Percentiles rank a stretch among this genome's conserved stretches.
Conservation (phyloP, 768 basidiomycete genomes). For the Kwoniella sp. region DNA sequence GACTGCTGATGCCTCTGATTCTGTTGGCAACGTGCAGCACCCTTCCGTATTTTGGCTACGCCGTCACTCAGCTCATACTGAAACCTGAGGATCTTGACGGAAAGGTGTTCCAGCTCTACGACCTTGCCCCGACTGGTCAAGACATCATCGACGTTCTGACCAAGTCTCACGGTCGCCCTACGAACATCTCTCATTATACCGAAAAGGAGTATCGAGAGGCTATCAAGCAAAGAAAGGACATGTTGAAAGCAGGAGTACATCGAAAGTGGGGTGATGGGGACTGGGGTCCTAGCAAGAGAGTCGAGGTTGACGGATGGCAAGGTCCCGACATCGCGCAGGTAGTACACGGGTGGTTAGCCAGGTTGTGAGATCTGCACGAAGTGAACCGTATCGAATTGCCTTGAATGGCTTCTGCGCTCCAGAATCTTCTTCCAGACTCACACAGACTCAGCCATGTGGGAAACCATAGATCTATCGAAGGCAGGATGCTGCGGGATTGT, state of each 20-base stretch:
- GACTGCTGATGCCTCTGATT: background rate
- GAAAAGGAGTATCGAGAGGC: constrained; percentile 2
- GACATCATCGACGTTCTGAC: constrained; percentile 18
- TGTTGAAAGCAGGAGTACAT: constrained; percentile 3
- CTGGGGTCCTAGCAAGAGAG: constrained; percentile 5
- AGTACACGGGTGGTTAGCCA: background rate
- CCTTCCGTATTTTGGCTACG: constrained; percentile 11
- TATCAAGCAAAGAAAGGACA: background rate
- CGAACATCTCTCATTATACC: constrained; percentile 9
- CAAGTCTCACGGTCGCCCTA: constrained; percentile 12
- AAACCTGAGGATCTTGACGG: background rate
- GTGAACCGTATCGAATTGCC: no score
- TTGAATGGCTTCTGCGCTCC: no score
- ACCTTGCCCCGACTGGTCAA: constrained; percentile 9
- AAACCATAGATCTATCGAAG: no score
- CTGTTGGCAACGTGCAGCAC: background rate
- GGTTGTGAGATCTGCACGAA: background rate
- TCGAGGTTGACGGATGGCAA: constrained; percentile 7
- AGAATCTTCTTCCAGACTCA: no score
- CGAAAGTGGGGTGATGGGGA: constrained; percentile 7
- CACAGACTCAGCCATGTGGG: no score
- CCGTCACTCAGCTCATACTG: constrained; percentile 1
- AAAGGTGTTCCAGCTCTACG: constrained; percentile 7
- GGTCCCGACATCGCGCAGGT: background rate
- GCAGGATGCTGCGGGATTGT: no score